Conservation (phyloP, 78 protist genomes). For the Chrysochromulina tobinii region DNA sequence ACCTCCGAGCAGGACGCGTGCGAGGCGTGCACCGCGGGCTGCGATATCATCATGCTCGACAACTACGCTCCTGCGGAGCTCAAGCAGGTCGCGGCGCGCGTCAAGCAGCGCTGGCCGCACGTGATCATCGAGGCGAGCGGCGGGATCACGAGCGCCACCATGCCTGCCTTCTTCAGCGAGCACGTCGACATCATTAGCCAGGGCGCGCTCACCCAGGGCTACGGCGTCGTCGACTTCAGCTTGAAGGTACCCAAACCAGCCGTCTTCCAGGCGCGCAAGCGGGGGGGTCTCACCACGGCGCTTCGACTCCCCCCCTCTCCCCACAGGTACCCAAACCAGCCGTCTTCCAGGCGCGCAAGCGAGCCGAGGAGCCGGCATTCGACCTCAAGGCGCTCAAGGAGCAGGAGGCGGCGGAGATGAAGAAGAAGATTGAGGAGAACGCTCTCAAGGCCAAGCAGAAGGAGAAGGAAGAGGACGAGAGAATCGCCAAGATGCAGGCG, state of each 20-base stretch:
- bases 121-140: constrained; percentile 86
- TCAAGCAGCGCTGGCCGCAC: constrained; percentile 71
- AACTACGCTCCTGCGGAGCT: constrained; percentile 51
- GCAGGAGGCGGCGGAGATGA: too few relatives aligned
- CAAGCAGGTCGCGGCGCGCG: background rate
- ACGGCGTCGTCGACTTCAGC: constrained; percentile 7
- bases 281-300: too few relatives aligned
- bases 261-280: background rate
- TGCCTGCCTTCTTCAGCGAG: constrained; percentile 47
- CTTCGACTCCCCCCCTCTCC: too few relatives aligned
- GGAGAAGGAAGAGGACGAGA: too few relatives aligned
- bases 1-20: constrained; percentile 65
- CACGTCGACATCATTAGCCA: constrained; percentile 79
- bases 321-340: background rate
- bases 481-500: too few relatives aligned
- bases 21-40: constrained; percentile 83
- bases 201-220: background rate
- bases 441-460: too few relatives aligned
- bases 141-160: constrained; percentile 78
- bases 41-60: constrained; percentile 92
- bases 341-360: background rate
- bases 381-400: too few relatives aligned
- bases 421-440: too few relatives aligned
- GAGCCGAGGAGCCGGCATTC: too few relatives aligned
- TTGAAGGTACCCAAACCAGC: background rate